Evolutionary conservation across 441 rosid genomes (phyloP).

Genomic region (Isatis lusitanica): DNA sequence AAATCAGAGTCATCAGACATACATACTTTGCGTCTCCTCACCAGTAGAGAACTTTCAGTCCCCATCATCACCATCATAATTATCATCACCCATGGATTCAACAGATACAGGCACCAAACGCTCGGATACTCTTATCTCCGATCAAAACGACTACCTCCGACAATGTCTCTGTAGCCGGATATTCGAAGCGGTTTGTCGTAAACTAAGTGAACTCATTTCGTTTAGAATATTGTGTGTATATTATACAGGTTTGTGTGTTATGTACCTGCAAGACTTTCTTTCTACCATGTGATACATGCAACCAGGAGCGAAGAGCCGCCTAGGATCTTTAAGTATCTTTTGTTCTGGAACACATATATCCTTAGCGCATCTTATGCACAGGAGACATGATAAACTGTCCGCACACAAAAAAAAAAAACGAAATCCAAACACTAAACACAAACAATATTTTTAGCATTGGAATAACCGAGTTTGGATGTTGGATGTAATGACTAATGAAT

Average conservation of each 20-base stretch:
- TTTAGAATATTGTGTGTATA: not conserved
- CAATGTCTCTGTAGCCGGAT: too few relatives aligned
- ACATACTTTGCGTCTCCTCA: conserved; percentile 27
- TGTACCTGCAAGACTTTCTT: conserved; percentile 77
- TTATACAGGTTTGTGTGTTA: not conserved
- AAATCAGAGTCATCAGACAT: conserved; percentile 11
- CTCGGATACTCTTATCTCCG: too few relatives aligned
- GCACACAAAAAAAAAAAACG: not conserved
- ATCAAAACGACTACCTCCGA: too few relatives aligned
- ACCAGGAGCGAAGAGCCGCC: conserved; percentile 95
- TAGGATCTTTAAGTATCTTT: conserved; percentile 85
- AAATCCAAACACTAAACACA: not conserved
- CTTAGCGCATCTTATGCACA: conserved; percentile 81
- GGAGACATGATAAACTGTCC: conserved; percentile 78
- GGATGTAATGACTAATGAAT: too few relatives aligned
- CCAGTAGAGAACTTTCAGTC: conserved; percentile 5
- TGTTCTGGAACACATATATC: conserved; percentile 88
- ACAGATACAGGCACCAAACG: not conserved
- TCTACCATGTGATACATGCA: conserved; percentile 94
- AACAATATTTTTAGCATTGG: not conserved
- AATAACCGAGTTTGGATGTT: too few relatives aligned
- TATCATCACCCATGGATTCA: conserved; percentile 1
- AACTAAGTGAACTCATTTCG: not conserved
- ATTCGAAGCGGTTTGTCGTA: too few relatives aligned
- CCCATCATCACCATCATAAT: not conserved